These are phyloP conservation scores for Ophiosphaerella narmari DNA, from an alignment of 2,329 filamentous ascomycete genomes.

Conservation along the genomic window DNA sequence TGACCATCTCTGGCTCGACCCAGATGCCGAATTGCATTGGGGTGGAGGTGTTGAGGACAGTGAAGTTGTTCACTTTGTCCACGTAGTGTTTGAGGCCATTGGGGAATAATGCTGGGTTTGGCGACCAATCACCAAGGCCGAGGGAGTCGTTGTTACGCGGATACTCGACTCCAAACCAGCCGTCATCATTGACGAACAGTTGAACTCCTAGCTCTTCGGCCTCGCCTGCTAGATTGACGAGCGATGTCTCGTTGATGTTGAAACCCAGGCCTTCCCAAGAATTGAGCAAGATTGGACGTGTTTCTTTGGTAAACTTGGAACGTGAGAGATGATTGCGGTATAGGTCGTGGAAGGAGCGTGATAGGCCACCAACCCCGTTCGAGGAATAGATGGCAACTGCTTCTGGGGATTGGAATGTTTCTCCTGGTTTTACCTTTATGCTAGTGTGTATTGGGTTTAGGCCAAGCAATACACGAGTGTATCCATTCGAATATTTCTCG, in stretches of 20 bases:
- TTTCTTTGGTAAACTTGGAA: constrained; percentile 58
- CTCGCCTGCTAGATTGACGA: constrained; percentile 61
- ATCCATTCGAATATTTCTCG: constrained; percentile 65
- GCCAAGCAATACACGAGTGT: constrained; percentile 64
- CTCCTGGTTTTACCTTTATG: constrained; percentile 60
- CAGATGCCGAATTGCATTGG: constrained; percentile 66
- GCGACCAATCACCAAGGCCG: constrained; percentile 67
- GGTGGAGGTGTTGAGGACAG: constrained; percentile 52
- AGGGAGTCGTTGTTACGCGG: constrained; percentile 62
- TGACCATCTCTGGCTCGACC: constrained; percentile 73
- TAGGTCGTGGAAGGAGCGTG: constrained; percentile 63
- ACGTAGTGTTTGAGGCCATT: constrained; percentile 60
- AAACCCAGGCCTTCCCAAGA: constrained; percentile 69
- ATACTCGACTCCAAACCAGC: constrained; percentile 69
- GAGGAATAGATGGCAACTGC: constrained; percentile 66
- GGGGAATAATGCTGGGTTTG: constrained; percentile 64
- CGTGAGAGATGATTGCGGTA: constrained; percentile 66
- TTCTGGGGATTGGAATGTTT: constrained; percentile 65
- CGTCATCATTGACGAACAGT: constrained; percentile 69
- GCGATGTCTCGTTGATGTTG: constrained; percentile 60
- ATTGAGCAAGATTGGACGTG: constrained; percentile 63
- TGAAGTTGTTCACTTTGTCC: constrained; percentile 56
- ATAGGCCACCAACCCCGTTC: constrained; percentile 65
- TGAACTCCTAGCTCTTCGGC: constrained; percentile 64
- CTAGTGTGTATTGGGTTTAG: constrained; percentile 66